phyloP scores from a whole-genome alignment of 192 early-diverging fungal species.

The Linderina pennispora region DNA sequence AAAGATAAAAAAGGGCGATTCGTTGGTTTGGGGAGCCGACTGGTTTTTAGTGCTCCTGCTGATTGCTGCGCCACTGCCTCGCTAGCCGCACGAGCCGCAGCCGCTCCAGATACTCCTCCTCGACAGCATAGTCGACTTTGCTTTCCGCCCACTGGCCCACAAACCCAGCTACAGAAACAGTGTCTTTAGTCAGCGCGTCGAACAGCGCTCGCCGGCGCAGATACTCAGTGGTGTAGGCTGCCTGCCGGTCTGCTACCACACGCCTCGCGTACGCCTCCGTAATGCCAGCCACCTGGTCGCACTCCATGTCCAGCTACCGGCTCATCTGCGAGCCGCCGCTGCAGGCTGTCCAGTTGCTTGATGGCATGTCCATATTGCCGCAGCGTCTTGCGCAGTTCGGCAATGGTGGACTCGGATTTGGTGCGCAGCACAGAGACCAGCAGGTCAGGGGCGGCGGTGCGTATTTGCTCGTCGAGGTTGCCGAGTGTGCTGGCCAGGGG shows the following conservation, averaged over 20 bases:
- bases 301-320: no score
- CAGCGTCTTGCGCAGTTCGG: neutral
- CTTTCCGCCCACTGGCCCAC: conserved; percentile 1
- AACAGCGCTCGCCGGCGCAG: neutral
- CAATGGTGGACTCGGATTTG: neutral
- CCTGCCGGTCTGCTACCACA: neutral
- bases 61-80: conserved; percentile 12
- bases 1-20: no score
- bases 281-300: conserved; percentile 6
- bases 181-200: neutral
- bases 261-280: conserved; percentile 1
- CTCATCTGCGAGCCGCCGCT: neutral
- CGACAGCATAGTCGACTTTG: conserved; percentile 3
- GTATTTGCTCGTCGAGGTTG: conserved; percentile 4
- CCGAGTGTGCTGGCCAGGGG: conserved; percentile 2
- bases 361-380: neutral
- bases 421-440: neutral
- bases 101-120: conserved; percentile 16
- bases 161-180: neutral
- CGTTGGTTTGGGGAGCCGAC: no score
- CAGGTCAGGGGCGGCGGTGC: no score
- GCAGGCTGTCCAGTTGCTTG: neutral
- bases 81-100: conserved; percentile 10
- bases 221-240: conserved; percentile 5
- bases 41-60: no score